These are phyloP conservation scores for Aspergillus pseudotamarii DNA, from an alignment of 2,329 filamentous ascomycete species.

Conservation along the genomic window DNA sequence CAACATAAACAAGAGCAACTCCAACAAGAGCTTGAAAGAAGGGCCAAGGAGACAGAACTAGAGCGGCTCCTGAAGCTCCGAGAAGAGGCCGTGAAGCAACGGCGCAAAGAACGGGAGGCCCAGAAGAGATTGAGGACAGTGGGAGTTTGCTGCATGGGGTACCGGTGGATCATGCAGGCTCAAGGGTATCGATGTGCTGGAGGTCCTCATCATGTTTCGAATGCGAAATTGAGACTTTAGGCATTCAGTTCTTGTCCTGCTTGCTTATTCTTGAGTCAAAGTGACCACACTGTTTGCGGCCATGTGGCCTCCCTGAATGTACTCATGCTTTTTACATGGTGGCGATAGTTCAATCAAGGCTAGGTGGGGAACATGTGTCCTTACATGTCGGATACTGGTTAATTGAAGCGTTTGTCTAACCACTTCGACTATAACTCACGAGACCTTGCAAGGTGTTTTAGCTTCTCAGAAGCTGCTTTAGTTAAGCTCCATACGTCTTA, in stretches of 20 bases:
- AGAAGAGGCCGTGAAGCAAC: constrained; percentile 41
- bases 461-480: not conserved
- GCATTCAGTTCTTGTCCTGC: not conserved
- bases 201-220: constrained; percentile 59
- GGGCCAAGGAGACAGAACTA: constrained; percentile 27
- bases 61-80: constrained; percentile 38
- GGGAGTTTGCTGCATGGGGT: constrained; percentile 63
- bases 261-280: not conserved
- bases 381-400: not conserved
- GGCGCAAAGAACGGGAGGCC: constrained; percentile 42
- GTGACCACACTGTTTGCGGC: too few species aligned
- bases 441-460: not conserved
- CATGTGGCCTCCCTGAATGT: too few species aligned
- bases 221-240: constrained; percentile 27
- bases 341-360: not conserved
- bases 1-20: not conserved
- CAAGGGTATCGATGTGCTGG: constrained; percentile 65
- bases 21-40: constrained; percentile 25
- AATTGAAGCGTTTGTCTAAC: not conserved
- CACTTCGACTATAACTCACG: not conserved
- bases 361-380: not conserved
- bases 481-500: not conserved
- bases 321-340: too few species aligned
- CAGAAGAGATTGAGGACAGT: constrained; percentile 55
- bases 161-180: constrained; percentile 61